A percentile compares a stretch with the other conserved stretches of the same genome.
Evolutionary conservation across 768 basidiomycete genomes (phyloP).

Genomic region (Psilocybe cyanescens): DNA sequence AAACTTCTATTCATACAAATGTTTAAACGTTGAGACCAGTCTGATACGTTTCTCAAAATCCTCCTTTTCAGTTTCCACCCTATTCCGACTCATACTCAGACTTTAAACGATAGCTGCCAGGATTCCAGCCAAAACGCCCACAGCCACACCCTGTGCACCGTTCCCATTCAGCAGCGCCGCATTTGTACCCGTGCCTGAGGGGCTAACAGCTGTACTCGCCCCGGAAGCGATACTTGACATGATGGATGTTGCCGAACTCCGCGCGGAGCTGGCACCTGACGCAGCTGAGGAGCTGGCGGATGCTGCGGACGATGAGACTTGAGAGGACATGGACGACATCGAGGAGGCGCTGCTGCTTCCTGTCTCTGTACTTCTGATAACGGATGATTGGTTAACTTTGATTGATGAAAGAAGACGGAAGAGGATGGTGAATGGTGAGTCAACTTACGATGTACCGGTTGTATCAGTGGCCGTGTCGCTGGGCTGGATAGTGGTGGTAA

Average conservation of each 20-base stretch:
- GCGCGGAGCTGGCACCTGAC: constrained; percentile 1
- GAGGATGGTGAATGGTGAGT: not conserved
- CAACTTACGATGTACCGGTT: not conserved
- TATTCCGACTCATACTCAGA: too few relatives aligned
- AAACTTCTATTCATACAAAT: too few relatives aligned
- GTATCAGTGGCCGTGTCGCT: not conserved
- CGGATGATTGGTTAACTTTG: not conserved
- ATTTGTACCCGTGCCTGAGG: constrained; percentile 4
- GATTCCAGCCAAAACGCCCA: constrained; percentile 8
- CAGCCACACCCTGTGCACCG: not conserved
- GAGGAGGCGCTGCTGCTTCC: not conserved
- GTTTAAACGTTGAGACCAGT: too few relatives aligned
- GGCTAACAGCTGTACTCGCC: constrained; percentile 9
- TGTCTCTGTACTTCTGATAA: not conserved
- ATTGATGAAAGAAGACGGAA: not conserved
- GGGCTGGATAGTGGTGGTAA: not conserved
- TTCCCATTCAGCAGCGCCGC: not conserved
- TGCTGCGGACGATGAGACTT: not conserved
- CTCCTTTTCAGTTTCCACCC: too few relatives aligned
- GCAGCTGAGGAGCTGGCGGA: constrained; percentile 6
- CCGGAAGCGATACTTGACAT: constrained; percentile 5
- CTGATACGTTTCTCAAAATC: too few relatives aligned
- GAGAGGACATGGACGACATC: not conserved
- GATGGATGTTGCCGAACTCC: constrained; percentile 5
- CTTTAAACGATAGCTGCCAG: constrained; percentile 10